These are phyloP conservation scores for Colletotrichum sp. DNA, from an alignment of 2,329 filamentous ascomycete genomes.

Conservation along the genomic window DNA sequence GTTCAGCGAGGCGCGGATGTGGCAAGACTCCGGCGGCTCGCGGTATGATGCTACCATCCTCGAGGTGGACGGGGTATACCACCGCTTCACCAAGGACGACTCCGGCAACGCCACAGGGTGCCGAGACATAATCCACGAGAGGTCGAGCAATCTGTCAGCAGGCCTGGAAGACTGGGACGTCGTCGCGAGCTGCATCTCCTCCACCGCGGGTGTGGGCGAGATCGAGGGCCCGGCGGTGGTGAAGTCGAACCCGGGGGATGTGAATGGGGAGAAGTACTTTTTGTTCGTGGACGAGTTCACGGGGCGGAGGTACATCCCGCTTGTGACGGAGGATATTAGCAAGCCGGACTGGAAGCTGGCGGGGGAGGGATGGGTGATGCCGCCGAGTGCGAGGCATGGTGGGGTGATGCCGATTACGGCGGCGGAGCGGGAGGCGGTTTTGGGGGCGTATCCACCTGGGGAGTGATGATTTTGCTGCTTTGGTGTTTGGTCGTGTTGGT, in stretches of 20 bases:
- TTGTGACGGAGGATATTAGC: neutral
- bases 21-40: neutral
- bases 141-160: neutral
- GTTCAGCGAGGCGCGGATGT: neutral
- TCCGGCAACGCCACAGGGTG: neutral
- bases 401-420: neutral
- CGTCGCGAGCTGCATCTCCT: neutral
- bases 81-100: neutral
- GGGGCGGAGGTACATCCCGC: neutral
- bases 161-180: neutral
- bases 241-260: neutral
- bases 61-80: neutral
- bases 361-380: neutral
- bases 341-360: neutral
- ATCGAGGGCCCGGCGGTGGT: neutral
- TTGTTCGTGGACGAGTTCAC: neutral
- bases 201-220: neutral
- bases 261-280: neutral
- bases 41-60: neutral
- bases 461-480: neutral
- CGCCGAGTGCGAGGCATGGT: neutral
- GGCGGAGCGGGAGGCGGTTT: neutral
- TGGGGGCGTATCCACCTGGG: neutral
- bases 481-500: fast-evolving
- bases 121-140: neutral